phyloP scores from a whole-genome alignment of 2,329 filamentous ascomycete species.

The Ambrosiella xylebori region DNA sequence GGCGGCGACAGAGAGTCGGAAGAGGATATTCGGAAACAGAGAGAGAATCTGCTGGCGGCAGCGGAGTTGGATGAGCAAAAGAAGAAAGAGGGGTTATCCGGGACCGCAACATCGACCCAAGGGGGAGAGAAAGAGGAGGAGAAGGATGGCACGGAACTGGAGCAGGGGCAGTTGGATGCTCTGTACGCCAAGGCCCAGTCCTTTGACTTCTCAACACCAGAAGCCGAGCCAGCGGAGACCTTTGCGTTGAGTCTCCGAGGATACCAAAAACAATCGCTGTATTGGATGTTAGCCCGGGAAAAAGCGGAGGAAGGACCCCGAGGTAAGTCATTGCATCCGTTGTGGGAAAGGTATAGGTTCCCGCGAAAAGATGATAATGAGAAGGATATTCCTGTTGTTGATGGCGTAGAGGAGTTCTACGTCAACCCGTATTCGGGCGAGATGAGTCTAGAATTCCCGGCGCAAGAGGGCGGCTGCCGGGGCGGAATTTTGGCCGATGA shows the following conservation, averaged over 20 bases:
- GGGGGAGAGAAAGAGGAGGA: conserved; percentile 34
- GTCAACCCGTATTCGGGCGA: conserved; percentile 96
- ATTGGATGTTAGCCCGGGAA: conserved; percentile 96
- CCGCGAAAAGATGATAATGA: conserved; percentile 77
- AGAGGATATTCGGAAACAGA: conserved; percentile 45
- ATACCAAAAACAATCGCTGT: conserved; percentile 85
- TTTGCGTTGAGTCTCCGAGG: conserved; percentile 74
- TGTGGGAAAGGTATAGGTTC: conserved; percentile 95
- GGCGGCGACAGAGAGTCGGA: conserved; percentile 25
- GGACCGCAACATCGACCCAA: neutral
- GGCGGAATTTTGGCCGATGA: conserved; percentile 90
- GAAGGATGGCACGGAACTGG: conserved; percentile 69
- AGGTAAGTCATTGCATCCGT: conserved; percentile 76
- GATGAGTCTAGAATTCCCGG: conserved; percentile 75
- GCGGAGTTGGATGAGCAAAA: conserved; percentile 69
- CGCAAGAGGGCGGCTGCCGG: conserved; percentile 84
- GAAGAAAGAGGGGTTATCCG: conserved; percentile 18
- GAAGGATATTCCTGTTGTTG: conserved; percentile 47
- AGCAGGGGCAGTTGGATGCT: conserved; percentile 86
- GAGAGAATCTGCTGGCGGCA: conserved; percentile 71
- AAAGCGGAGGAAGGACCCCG: conserved; percentile 55
- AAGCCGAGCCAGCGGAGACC: conserved; percentile 63
- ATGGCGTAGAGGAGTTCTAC: conserved; percentile 55
- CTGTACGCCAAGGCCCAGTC: conserved; percentile 92
- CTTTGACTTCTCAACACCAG: conserved; percentile 85